Percentiles rank a stretch among this genome's conserved stretches.
phyloP scores from a whole-genome alignment of 2,329 filamentous ascomycete species.

The Neofusicoccum ribis region DNA sequence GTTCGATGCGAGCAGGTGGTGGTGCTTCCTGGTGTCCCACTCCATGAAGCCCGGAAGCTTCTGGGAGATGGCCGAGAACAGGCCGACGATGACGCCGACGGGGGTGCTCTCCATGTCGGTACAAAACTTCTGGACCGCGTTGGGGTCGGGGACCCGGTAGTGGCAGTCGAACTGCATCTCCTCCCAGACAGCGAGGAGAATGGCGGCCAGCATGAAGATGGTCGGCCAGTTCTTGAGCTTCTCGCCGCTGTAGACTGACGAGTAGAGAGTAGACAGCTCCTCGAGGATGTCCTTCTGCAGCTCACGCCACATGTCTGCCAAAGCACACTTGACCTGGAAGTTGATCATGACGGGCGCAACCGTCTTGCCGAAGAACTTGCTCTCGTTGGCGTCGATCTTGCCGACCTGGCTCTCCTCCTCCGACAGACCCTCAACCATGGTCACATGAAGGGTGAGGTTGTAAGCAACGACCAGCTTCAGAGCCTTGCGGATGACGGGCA shows the following conservation, averaged over 20 bases:
- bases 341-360: conserved; percentile 98
- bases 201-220: conserved; percentile 95
- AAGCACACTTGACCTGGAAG: conserved; percentile 97
- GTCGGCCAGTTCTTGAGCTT: conserved; percentile 99
- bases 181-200: conserved; percentile 93
- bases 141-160: conserved; percentile 84
- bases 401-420: conserved; percentile 76
- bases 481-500: conserved; percentile 89
- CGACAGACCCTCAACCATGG: conserved; percentile 86
- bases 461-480: conserved; percentile 94
- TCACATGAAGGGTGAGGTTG: conserved; percentile 92
- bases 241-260: conserved; percentile 96
- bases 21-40: conserved; percentile 91
- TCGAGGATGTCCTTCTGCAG: conserved; percentile 94
- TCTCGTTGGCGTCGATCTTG: conserved; percentile 81
- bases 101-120: conserved; percentile 94
- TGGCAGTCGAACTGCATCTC: conserved; percentile 99
- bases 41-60: conserved; percentile 90
- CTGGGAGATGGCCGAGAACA: conserved; percentile 97
- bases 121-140: conserved; percentile 91
- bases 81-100: conserved; percentile 91
- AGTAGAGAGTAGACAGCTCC: conserved; percentile 89
- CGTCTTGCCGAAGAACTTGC: conserved; percentile 85
- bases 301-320: conserved; percentile 98
- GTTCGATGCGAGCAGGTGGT: conserved; percentile 88